Evolutionary conservation across 306 rosid species (phyloP), one percentile per base, ranked within the genome.

Genomic region (Malus sylvestris): DNA sequence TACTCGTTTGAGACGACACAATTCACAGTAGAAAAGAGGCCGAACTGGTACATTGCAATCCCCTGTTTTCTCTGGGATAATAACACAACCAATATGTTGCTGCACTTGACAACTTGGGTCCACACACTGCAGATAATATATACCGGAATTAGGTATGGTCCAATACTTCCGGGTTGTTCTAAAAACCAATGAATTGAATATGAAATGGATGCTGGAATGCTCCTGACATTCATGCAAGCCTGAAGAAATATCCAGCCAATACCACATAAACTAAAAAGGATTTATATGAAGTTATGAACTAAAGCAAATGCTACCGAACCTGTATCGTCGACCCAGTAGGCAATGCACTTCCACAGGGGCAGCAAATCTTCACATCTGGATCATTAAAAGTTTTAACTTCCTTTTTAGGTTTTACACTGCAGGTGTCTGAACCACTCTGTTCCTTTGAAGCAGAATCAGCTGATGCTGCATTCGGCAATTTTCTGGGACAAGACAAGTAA

Each of bases 1-100:
- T 83, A 98, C 94, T 20, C 98, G 97, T 60, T 49, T 87, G 77
- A 96, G 97, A 65, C 99, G 93, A 81, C 99, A 96, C 68, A 91
- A 68, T 84, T 87, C 98, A 83, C 99, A 96, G 78, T 85, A 93
- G 79, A 96, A 96, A 59, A 81, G 75, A 30, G 90, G 94, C 60
- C 93, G 97, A 72, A 86, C 84, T 45, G 86, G 85, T 4, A 85
- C 87, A 78, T 65, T 80, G 85, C 93, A 85, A 73, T 93, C 98
- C 79, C 78, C 85, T 66, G 93, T 93, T 80, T 93, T 93, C 81
- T 96, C 98, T 1, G 94, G 91, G 79, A 96, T 83, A 84, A 96
- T 68, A 73, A 96, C 99, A 57, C 99, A 96, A 45, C 90, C 55
- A 53, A 88, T 87, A 79, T 96, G 99, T 81, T 96, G 99, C 96